Percentiles rank a stretch among this genome's conserved stretches.
Evolutionary conservation across 495 filamentous ascomycete species (phyloP).

Genomic region (Durotheca rogersii): DNA sequence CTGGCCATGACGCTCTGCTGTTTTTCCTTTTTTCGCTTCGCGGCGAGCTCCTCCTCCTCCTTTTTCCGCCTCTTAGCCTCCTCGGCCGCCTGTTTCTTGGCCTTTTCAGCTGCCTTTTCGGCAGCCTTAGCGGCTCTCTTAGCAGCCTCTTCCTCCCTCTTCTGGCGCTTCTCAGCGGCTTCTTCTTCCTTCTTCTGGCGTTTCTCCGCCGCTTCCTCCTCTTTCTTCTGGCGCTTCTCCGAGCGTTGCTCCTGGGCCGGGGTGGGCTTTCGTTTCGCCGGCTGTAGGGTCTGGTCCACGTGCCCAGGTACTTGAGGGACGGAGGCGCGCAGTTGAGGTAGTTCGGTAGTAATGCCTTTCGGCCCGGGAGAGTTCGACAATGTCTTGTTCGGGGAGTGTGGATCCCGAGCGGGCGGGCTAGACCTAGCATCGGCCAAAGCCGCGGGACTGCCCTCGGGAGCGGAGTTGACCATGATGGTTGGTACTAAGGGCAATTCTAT

Average conservation of each 20-base stretch:
- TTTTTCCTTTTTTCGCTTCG: conserved; percentile 59
- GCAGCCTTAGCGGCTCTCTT: conserved; percentile 45
- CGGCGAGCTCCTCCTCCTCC: conserved; percentile 50
- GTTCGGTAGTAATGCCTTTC: conserved; percentile 1
- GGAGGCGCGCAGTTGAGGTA: not conserved
- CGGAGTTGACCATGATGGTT: conserved; percentile 11
- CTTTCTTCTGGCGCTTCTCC: conserved; percentile 54
- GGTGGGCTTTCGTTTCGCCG: conserved; percentile 23
- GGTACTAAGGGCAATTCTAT: conserved; percentile 13
- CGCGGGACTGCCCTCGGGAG: conserved; percentile 35
- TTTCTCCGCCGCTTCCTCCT: conserved; percentile 44
- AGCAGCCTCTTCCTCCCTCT: conserved; percentile 53
- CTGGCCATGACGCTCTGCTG: conserved; percentile 60
- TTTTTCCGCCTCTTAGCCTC: conserved; percentile 44
- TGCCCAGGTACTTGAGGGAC: conserved; percentile 6
- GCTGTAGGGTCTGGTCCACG: conserved; percentile 8
- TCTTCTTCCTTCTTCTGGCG: conserved; percentile 37
- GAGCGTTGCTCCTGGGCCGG: conserved; percentile 55
- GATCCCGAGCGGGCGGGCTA: conserved; percentile 32
- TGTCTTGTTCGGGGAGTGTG: conserved; percentile 34
- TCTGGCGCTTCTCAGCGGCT: conserved; percentile 51
- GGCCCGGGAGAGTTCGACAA: conserved; percentile 15
- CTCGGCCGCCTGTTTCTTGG: conserved; percentile 44
- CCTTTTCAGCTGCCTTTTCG: conserved; percentile 37
- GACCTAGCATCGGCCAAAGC: conserved; percentile 38